Evolutionary conservation across 306 rosid species (phyloP).

Genomic region (Prunus davidiana): DNA sequence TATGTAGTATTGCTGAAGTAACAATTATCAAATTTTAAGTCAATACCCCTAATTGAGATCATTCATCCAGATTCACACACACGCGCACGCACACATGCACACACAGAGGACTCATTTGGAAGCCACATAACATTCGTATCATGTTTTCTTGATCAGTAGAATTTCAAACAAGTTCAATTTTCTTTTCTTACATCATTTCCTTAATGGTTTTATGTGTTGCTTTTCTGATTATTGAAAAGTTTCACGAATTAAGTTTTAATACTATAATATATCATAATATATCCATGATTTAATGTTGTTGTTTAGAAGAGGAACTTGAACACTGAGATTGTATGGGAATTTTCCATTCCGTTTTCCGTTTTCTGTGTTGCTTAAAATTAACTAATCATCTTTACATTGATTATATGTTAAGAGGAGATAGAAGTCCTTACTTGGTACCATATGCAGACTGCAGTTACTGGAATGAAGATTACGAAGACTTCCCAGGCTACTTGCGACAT

Average conservation of each 20-base stretch:
- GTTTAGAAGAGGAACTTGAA: not conserved
- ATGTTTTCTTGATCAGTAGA: not conserved
- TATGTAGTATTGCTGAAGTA: constrained; percentile 73
- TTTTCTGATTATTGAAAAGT: not conserved
- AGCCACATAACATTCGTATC: not conserved
- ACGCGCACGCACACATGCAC: not conserved
- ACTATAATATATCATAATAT: not conserved
- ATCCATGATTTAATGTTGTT: not conserved
- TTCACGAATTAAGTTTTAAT: not conserved
- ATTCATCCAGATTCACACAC: not conserved
- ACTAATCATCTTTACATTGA: not conserved
- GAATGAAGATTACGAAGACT: constrained; percentile 87
- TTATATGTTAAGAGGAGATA: not conserved
- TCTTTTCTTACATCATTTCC: not conserved
- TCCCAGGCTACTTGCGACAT: constrained; percentile 98
- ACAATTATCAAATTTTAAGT: constrained; percentile 15
- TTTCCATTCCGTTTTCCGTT: not conserved
- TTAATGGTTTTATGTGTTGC: not conserved
- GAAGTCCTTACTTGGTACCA: constrained; percentile 82
- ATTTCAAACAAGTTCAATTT: not conserved
- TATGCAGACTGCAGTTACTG: constrained; percentile 76
- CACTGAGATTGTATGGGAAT: not conserved
- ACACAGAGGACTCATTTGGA: not conserved
- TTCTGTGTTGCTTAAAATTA: not conserved
- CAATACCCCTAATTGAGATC: not conserved